Evolutionary conservation across 768 basidiomycete genomes (phyloP), one percentile per base, ranked within the genome.

Genomic region (Xerocomus brunneocitrinus): DNA sequence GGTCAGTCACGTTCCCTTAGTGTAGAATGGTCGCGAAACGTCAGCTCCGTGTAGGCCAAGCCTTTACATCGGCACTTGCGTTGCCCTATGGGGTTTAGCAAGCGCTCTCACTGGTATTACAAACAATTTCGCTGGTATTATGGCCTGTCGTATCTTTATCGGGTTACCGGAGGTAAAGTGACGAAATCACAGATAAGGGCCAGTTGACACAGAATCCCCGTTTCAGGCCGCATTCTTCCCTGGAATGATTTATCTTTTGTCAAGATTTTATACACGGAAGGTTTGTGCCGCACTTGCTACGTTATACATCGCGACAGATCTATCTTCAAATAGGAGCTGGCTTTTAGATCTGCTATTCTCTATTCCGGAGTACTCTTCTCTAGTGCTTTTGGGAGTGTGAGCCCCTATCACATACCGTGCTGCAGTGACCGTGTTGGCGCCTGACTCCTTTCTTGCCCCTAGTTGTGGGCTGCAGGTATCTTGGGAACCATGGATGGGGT

Each of bases 381-480:
- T 3, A 82, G 82, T 64, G 84, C 85, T 4, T 85, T 87, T 60
- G 85, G 85, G 44, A 73, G 78, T 50, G 84, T 85, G 52, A 64
- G 81, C 22, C 46, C 34, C 27, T 10, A 4, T 30, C 42, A 32
- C 16, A 28, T 36, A 13, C 1, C 12, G 8, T 22, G n/a, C 14
- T 12, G 40, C 19, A 1, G 24, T 41, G 13, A 3, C 27, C 22
- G 13, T 39, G 32, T 31, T n/a, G 4, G 28, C 46, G 24, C 25
- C 16, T 42, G 8, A 44, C 19, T 47, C 40, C 2, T 36, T 8
- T 36, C 55, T 36, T 9, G 3, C 5, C 1, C 16, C 10, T 54
- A 86, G 82, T 67, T 88, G 12, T 81, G 89, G 65, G 87, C 86
- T 34, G 87, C 87, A 22, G 87, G 83, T 9, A 83, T 90, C 52